Base-by-base conservation (phyloP, 257 asterid species). In the Primulina tabacum region DNA sequence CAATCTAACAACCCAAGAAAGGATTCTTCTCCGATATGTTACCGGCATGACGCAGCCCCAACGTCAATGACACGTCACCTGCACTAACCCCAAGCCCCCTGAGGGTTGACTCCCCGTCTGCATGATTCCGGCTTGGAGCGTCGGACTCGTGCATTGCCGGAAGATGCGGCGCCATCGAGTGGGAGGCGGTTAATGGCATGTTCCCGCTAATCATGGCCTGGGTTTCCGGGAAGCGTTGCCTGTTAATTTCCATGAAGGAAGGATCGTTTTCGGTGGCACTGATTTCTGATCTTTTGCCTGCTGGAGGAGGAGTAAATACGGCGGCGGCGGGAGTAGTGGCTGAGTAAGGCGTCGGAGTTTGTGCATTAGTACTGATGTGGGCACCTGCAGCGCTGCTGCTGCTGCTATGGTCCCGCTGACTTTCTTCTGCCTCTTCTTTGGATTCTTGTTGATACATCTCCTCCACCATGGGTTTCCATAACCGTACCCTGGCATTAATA, bases 381-480 rank as follows among this genome's bases (percentile, higher is more conserved):
- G 85, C 74, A 82, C 80, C 20, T 21, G 56, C 20, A 74, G 76
- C 58, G 82, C 76, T 60, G 66, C 52, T 40, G 55, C 60, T 71
- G 75, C 61, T 50, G 57, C 20, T 50, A 5, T 50, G 68, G 72
- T 77, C 79, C 37, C 64, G 76, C 29, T 82, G 57, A 17, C 57
- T 50, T 0, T 47, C 76, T 7, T 28, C 77, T 1, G 68, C 76
- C 2, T 74, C 89, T 20, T 89, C 99, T 65, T 88, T 89, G 84
- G 97, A 83, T 59, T 94, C 99, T 81, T 94, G 96, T 56, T 89
- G 96, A 80, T 94, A 94, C 97, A 94, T 94, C 60, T 94, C 99
- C 78, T 94, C 99, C 40, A 94, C 97, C 99, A 94, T 92, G 79
- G 99, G 99, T 84, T 94, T 94, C 99, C 99, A 94, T 84, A 94